Evolutionary conservation across 2,329 filamentous ascomycete species (phyloP).

Genomic region (Calonectria henricotiae): DNA sequence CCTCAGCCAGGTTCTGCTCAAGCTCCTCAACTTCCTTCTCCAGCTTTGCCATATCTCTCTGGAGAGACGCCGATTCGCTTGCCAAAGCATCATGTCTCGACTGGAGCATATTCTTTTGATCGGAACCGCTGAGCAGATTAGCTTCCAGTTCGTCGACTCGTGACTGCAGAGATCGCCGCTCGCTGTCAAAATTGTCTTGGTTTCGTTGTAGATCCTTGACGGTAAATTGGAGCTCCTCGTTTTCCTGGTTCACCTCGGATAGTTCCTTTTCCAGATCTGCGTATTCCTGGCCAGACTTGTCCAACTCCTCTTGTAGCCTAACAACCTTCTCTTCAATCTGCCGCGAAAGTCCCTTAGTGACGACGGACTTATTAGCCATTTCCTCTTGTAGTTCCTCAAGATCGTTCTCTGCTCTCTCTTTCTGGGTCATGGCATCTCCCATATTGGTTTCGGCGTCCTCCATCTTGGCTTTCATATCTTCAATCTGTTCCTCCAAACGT

Average conservation of each 20-base stretch:
- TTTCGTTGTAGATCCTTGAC: slow-evolving; percentile 61
- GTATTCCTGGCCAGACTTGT: slow-evolving; percentile 67
- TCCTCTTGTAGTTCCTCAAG: slow-evolving; percentile 81
- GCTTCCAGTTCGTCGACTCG: slow-evolving; percentile 72
- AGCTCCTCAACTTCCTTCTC: slow-evolving; percentile 66
- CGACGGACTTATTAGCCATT: slow-evolving; percentile 84
- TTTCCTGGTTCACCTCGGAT: slow-evolving; percentile 64
- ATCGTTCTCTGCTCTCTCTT: slow-evolving; percentile 72
- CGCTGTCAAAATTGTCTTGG: slow-evolving; percentile 53
- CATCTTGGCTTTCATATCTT: slow-evolving; percentile 70
- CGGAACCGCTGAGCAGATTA: slow-evolving; percentile 72
- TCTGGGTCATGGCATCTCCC: slow-evolving; percentile 69
- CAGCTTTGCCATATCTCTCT: slow-evolving; percentile 73
- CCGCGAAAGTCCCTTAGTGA: slow-evolving; percentile 81
- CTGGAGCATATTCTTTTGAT: slow-evolving; percentile 81
- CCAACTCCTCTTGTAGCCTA: slow-evolving; percentile 78
- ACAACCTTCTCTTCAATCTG: slow-evolving; percentile 82
- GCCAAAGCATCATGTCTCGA: slow-evolving; percentile 78
- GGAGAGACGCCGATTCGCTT: slow-evolving; percentile 77
- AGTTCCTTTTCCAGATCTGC: slow-evolving; percentile 69
- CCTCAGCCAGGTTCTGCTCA: slow-evolving; percentile 66
- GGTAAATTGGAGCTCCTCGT: slow-evolving; percentile 63
- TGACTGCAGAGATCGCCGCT: slow-evolving; percentile 60
- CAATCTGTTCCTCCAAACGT: slow-evolving; percentile 69
- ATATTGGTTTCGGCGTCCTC: slow-evolving; percentile 66